Percentiles rank a stretch among this genome's conserved stretches.
phyloP scores from a whole-genome alignment of 2,329 filamentous ascomycete species.

The Hymenoscyphus fructigenus region DNA sequence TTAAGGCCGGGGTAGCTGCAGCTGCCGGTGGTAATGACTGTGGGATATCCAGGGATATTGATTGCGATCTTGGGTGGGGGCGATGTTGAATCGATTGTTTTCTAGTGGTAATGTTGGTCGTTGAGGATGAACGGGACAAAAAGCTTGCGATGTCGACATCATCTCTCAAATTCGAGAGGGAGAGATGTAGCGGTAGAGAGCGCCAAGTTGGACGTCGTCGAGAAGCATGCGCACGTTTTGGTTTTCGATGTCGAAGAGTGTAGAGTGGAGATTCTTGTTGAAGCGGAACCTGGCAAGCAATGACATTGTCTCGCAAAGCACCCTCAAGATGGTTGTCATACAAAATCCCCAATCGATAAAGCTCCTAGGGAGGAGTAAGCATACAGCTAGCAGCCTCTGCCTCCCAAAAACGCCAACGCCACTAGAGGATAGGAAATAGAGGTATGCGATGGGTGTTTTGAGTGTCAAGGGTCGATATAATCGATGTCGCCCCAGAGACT shows the following conservation, averaged over 20 bases:
- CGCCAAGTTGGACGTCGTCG: slow-evolving; percentile 20
- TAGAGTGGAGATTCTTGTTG: slow-evolving; percentile 24
- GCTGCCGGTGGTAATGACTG: slow-evolving; percentile 27
- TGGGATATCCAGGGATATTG: slow-evolving; percentile 22
- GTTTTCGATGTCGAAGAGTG: slow-evolving; percentile 24
- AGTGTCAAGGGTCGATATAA: slow-evolving; percentile 35
- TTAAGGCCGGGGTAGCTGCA: too few species aligned
- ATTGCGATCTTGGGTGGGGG: not conserved
- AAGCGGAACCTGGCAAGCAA: slow-evolving; percentile 20
- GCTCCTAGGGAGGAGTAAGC: slow-evolving; percentile 33
- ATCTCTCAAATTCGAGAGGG: slow-evolving; percentile 24
- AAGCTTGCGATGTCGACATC: slow-evolving; percentile 25
- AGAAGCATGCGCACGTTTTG: slow-evolving; percentile 16
- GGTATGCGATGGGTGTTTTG: slow-evolving; percentile 1
- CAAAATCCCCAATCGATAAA: slow-evolving; percentile 25
- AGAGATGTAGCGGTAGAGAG: slow-evolving; percentile 22
- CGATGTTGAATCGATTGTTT: slow-evolving; percentile 30
- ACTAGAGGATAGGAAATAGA: slow-evolving; percentile 1
- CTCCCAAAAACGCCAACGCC: not conserved
- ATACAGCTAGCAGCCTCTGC: slow-evolving; percentile 22
- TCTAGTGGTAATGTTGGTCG: not conserved
- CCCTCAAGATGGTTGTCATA: slow-evolving; percentile 24
- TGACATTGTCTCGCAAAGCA: slow-evolving; percentile 16
- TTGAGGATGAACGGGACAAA: slow-evolving; percentile 14
- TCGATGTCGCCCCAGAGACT: slow-evolving; percentile 36